Conservation (phyloP, 768 basidiomycete genomes). For the Suillus placidus region DNA sequence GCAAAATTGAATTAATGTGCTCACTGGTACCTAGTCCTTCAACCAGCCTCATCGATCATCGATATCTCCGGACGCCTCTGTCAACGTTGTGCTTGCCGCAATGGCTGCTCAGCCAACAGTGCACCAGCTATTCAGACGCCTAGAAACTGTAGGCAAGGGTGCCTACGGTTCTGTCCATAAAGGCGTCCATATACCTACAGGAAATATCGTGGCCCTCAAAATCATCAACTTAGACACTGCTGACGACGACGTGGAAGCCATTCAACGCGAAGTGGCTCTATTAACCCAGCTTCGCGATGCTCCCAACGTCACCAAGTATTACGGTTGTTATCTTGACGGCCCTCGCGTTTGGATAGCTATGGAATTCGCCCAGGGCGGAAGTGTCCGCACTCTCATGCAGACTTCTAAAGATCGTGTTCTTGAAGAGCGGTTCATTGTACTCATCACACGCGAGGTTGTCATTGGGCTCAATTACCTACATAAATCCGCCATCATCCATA, state of each 20-base stretch:
- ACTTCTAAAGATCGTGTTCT: conserved; percentile 71
- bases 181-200: conserved; percentile 80
- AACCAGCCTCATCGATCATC: neutral
- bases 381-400: conserved; percentile 92
- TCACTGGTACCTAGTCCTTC: neutral
- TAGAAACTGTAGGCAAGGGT: conserved; percentile 94
- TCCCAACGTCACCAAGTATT: conserved; percentile 92
- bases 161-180: conserved; percentile 96
- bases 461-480: conserved; percentile 88
- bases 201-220: conserved; percentile 93
- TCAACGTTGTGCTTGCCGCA: conserved; percentile 2
- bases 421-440: conserved; percentile 86
- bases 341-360: conserved; percentile 99
- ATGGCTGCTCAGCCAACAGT: conserved; percentile 58
- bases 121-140: conserved; percentile 79
- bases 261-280: conserved; percentile 94
- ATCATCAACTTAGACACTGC: conserved; percentile 97
- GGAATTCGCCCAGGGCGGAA: conserved; percentile 96
- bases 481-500: conserved; percentile 91
- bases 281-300: conserved; percentile 88
- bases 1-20: neutral
- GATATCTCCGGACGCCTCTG: neutral
- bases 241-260: conserved; percentile 96
- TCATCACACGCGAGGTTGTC: conserved; percentile 90
- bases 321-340: conserved; percentile 93